These are phyloP conservation scores for Pulicaria dysenterica DNA, from an alignment of 129 eudicot species.

Conservation along the genomic window DNA sequence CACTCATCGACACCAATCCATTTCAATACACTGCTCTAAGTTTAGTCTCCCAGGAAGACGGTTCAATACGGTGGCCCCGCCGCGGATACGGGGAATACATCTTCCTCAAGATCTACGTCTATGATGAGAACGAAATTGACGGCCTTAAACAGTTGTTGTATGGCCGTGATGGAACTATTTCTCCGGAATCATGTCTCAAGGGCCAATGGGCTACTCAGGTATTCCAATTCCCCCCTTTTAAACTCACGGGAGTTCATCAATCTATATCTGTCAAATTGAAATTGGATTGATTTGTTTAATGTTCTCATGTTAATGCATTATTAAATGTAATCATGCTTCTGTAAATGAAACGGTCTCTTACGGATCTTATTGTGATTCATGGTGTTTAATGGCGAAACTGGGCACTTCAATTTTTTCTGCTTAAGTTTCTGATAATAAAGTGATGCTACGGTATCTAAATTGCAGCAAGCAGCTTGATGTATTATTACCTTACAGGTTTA, in stretches of 20 bases:
- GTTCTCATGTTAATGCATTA: background rate
- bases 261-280: background rate
- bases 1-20: background rate
- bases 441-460: background rate
- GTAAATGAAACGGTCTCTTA: background rate
- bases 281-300: background rate
- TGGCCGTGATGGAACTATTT: conserved; percentile 73
- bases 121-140: conserved; percentile 80
- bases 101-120: conserved; percentile 76
- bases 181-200: conserved; percentile 57
- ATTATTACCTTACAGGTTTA: background rate
- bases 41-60: conserved; percentile 30
- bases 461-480: background rate
- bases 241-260: background rate
- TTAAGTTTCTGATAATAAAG: background rate
- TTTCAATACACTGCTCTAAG: conserved; percentile 25
- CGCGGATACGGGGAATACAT: conserved; percentile 55
- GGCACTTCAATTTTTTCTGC: background rate
- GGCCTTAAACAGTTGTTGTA: conserved; percentile 64
- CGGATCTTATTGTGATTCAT: background rate
- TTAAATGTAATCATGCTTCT: background rate
- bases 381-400: background rate
- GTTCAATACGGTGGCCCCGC: conserved; percentile 42
- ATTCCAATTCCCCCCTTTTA: background rate
- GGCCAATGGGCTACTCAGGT: conserved; percentile 96